Evolutionary conservation across 208 protist species (phyloP), one percentile per base, ranked within the genome.

Genomic region (Vickermania ingenoplastis): DNA sequence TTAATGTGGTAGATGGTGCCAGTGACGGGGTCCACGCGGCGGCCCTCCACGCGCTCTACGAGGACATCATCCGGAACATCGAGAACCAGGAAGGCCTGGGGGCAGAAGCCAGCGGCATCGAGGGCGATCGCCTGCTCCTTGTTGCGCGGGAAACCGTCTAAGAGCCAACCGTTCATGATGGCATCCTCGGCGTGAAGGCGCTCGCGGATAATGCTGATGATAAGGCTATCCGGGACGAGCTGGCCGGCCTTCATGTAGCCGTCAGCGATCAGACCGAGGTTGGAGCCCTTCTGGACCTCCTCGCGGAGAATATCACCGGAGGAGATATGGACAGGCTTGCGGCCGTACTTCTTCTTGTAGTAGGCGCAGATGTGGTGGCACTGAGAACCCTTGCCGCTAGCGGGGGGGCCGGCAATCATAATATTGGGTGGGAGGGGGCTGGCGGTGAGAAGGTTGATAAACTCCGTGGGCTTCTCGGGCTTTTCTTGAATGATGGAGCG

Each of bases 141-240:
- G 36, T 79, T 96, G 41, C 91, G 77, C 11, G 93, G 93, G 65
- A 94, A 97, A 28, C 93, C 93, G 59, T 96, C 91, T 11, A 97
- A 71, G 57, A 97, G 68, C 83, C 87, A 97, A 22, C 93, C 93
- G 41, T 90, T 77, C 52, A 73, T 49, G 48, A 77, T 55, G 17
- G 72, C 85, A 50, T 95, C 87, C 14, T 83, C 77, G 57, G 84
- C 27, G 45, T 72, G 45, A 25, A 96, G 68, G 23, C 87, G 83
- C n/a, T 82, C 56, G 27, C 70, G 76, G 25, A 91, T 74, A 14
- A 94, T 70, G 41, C 68, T 49, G 49, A 76, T 73, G 61, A 94
- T 78, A 41, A 94, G 70, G 30, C 65, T 77, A 57, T 92, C 81
- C 11, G 86, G 85, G 24, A 95, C 86, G 41, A 93, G 71, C 26